These are phyloP conservation scores for Nemania sp. DNA, from an alignment of 2,329 filamentous ascomycete species.

Conservation along the genomic window DNA sequence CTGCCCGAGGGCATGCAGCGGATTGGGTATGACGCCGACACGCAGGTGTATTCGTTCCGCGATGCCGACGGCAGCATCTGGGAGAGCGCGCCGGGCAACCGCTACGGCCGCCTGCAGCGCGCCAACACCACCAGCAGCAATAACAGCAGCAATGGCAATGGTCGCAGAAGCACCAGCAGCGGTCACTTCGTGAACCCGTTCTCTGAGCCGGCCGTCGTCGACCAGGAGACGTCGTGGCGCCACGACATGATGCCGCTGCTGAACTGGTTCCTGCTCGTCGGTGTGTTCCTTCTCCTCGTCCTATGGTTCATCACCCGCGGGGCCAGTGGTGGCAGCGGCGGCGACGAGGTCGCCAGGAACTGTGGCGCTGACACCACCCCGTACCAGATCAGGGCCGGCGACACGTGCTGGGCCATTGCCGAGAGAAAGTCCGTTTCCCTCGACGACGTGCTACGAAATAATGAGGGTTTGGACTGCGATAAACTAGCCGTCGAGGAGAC, in stretches of 20 bases:
- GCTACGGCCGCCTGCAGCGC: constrained; percentile 47
- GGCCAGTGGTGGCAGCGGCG: constrained; percentile 26
- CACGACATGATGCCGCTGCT: constrained; percentile 58
- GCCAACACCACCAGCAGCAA: constrained; percentile 30
- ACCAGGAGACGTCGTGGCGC: constrained; percentile 49
- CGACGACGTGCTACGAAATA: constrained; percentile 50
- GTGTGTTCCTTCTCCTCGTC: constrained; percentile 53
- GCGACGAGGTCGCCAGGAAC: constrained; percentile 21
- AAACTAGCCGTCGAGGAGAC: constrained; percentile 45
- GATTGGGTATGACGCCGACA: constrained; percentile 55
- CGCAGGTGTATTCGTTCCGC: constrained; percentile 51
- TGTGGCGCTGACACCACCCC: constrained; percentile 40
- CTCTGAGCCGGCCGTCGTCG: constrained; percentile 7
- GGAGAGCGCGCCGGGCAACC: constrained; percentile 50
- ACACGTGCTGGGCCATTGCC: constrained; percentile 59
- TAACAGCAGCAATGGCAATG: constrained; percentile 21
- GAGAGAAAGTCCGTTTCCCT: constrained; percentile 47
- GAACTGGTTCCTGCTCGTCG: constrained; percentile 60
- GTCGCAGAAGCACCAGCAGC: no score
- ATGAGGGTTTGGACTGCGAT: constrained; percentile 53
- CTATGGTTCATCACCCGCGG: constrained; percentile 51
- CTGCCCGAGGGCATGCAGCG: constrained; percentile 53
- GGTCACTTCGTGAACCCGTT: no score
- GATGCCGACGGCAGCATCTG: constrained; percentile 48
- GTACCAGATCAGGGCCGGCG: constrained; percentile 49